Base-by-base conservation (phyloP, 768 basidiomycete species). In the Phanerodontia chrysosporium region DNA sequence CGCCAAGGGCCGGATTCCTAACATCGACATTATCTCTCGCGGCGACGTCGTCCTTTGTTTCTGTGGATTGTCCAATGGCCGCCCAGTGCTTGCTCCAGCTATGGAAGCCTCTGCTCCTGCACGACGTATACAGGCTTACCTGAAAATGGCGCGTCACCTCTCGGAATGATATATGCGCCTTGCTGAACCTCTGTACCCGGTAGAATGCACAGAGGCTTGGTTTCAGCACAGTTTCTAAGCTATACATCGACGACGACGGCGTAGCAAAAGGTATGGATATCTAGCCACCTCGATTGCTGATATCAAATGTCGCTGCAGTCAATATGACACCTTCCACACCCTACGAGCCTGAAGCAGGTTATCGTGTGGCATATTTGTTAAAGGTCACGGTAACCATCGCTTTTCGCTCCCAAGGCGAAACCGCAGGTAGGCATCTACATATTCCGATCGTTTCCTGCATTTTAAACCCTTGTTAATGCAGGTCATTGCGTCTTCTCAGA, bases 131-230 rank as follows among this genome's bases (percentile, higher is more conserved):
- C 69, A 76, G 18, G 71, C 73, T 44, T 84, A 81, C 66, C 69
- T 91, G 30, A 75, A 73, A 64, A 64, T 70, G 75, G 87, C 80
- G 73, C 53, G 73, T 32, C 8, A 35, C 45, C 49, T 35, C 29
- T 46, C 48, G 44, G 45, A 29, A 28, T 29, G 46, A 62, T 29
- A 52, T 6, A 39, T 28, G 45, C 27, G 36, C 25, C 29, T 53
- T 24, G 22, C 52, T 51, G 35, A 55, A 57, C 45, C 53, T 56
- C 29, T 55, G 24, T 45, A 44, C 42, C 49, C 29, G 58, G 58
- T 65, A 91, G 89, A 90, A 91, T 69, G 74, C 82, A 21, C 62
- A 66, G 42, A 76, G 77, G 58, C 78, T 90, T 12, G 86, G 84
- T 36, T 71, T 90, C 54, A 78, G 78, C 58, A 75, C 73, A 49